Evolutionary conservation across 2,329 filamentous ascomycete genomes (phyloP).

Genomic region (Cladobotryum mycophilum): DNA sequence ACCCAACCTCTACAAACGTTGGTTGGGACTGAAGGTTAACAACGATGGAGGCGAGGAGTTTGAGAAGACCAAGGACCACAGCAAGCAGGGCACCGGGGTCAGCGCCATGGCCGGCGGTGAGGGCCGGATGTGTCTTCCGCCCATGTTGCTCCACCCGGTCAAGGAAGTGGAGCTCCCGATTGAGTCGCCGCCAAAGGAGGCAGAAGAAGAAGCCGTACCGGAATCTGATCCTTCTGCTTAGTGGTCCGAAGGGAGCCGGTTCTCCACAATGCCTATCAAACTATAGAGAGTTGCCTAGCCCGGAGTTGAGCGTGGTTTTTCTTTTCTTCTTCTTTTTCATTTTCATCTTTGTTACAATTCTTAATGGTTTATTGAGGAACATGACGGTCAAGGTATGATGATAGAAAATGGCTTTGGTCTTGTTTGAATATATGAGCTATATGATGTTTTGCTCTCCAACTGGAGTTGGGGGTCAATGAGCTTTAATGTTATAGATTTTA

Average conservation of each 20-base stretch:
- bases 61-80: constrained; percentile 53
- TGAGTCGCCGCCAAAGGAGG: constrained; percentile 47
- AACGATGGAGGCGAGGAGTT: constrained; percentile 73
- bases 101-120: constrained; percentile 59
- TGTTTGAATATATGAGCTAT: constrained; percentile 4
- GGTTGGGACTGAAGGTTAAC: constrained; percentile 76
- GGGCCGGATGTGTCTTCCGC: constrained; percentile 84
- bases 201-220: constrained; percentile 29
- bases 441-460: constrained; percentile 1
- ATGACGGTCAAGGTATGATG: constrained; percentile 3
- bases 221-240: constrained; percentile 42
- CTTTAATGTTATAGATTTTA: constrained; percentile 4
- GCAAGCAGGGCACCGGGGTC: constrained; percentile 43
- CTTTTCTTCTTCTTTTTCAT: neutral
- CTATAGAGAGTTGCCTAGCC: no score
- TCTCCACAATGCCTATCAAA: neutral
- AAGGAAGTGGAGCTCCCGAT: constrained; percentile 67
- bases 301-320: neutral
- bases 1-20: constrained; percentile 73
- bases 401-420: constrained; percentile 7
- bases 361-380: constrained; percentile 1
- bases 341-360: neutral
- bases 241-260: neutral
- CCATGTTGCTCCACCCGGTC: constrained; percentile 83
- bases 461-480: constrained; percentile 3